Base-by-base conservation (phyloP, 768 basidiomycete species). In the Tubosaeta brunneosetosa region DNA sequence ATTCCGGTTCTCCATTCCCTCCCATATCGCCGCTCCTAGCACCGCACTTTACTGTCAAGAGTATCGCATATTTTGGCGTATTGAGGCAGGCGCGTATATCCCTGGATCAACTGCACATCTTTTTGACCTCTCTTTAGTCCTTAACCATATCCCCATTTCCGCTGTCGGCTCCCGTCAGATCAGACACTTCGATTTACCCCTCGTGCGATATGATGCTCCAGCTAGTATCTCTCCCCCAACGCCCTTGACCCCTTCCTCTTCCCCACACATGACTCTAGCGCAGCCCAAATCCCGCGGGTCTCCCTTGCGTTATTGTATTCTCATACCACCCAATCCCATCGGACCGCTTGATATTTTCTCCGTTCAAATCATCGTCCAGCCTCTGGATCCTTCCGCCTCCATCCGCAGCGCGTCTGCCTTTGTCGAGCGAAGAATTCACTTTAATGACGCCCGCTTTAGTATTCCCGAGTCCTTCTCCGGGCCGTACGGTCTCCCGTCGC, bases 21-120 rank as follows among this genome's bases (percentile, higher is more conserved):
- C 78, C 51, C 74, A 77, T 55, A 76, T 80, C 47, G 69, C 76
- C 14, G 86, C 86, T 37, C 84, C 82, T 61, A 86, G 84, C 66
- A 83, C 85, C 44, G 79, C 84, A 13, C 60, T 69, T 36, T 76
- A 82, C 54, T 89, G 84, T 61, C 86, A 86, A 59, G 86, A 85
- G 60, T 93, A 90, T 67, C 78, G 85, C 41, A 83, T 87, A 63
- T 80, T 80, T 64, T 93, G 91, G 91, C 77, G 88, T 49, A 75
- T 93, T 51, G 91, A 93, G 73, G 90, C 90, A 56, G 78, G 89
- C 84, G 57, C 57, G 83, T 76, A 13, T 43, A 55, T 47, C 49
- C n/a, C 49, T 37, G 44, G 33, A 31, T 41, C 40, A 34, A 47
- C 34, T 6, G 17, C 4, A 53, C 37, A 25, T 47, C 22, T 48